These are phyloP conservation scores for Russula lepida DNA, from an alignment of 768 basidiomycete species.

Conservation along the genomic window DNA sequence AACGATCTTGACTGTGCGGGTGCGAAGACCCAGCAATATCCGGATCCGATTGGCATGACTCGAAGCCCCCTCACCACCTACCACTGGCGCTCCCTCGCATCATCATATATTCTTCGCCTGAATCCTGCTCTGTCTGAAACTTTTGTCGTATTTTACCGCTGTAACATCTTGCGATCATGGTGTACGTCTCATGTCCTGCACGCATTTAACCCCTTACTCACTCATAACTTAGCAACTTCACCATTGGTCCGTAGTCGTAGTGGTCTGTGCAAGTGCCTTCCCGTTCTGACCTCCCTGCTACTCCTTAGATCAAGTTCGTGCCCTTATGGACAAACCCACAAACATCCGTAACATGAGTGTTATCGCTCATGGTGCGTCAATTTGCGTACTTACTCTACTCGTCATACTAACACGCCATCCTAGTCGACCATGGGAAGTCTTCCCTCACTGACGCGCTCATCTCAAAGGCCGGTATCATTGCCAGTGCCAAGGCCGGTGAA, in stretches of 20 bases:
- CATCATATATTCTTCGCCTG: slow-evolving; percentile 14
- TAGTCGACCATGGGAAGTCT: slow-evolving; percentile 99
- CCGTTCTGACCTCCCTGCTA: slow-evolving; percentile 26
- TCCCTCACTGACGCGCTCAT: slow-evolving; percentile 98
- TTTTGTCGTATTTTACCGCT: slow-evolving; percentile 22
- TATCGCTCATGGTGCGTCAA: slow-evolving; percentile 73
- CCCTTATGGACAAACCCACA: slow-evolving; percentile 81
- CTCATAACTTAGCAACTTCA: slow-evolving; percentile 16
- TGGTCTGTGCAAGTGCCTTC: slow-evolving; percentile 3
- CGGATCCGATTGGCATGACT: too few species aligned
- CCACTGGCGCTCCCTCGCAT: background rate
- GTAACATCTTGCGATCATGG: slow-evolving; percentile 61
- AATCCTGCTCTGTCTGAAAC: background rate
- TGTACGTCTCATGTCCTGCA: slow-evolving; percentile 46
- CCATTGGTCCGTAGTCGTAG: slow-evolving; percentile 18
- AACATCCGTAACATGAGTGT: slow-evolving; percentile 96
- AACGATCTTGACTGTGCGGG: too few species aligned
- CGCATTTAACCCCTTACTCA: background rate
- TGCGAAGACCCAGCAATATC: too few species aligned
- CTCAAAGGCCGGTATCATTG: slow-evolving; percentile 99
- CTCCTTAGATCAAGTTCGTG: slow-evolving; percentile 70
- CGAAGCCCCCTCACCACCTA: slow-evolving; percentile 12
- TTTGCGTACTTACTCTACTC: slow-evolving; percentile 20
- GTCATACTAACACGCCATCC: background rate
- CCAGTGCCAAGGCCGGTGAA: slow-evolving; percentile 87